Base-by-base conservation (phyloP, 441 rosid species). In the Euphorbia corollata region DNA sequence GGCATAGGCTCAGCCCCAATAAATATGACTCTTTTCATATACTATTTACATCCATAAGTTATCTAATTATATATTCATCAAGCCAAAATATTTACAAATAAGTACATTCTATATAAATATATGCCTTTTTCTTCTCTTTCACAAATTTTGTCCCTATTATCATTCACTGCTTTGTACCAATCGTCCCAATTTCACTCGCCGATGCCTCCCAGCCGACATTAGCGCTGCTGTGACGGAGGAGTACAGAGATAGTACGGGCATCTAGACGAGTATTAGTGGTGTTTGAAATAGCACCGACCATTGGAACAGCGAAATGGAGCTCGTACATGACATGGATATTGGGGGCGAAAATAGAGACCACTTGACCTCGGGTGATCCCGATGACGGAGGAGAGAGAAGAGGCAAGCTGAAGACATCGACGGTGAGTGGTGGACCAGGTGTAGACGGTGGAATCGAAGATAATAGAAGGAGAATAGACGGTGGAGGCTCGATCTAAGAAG, bases 241-340 rank as follows among this genome's bases (percentile, higher is more conserved):
- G 72, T 24, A 73, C 24, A 16, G 78, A 75, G 57, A 73, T 54
- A n/a, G 71, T 78, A 51, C 78, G 75, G 19, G 78, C 63, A 63
- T 81, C 82, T 20, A 78, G 77, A 20, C 80, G 78, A 64, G 71
- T 61, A 53, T 81, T 81, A 71, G 75, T 56, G 74, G 39, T 55
- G 78, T 76, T 75, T 51, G 78, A 78, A 67, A 81, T 34, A 54
- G 78, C 80, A 2, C 87, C 89, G 24, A 84, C 6, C 88, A 88
- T 83, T 19, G 94, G 94, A 6, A 86, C 85, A 10, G 89, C 90
- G 38, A 90, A 86, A 16, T 90, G 92, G 39, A 85, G 90, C 87
- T 88, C 91, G 73, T 90, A 86, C 85, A 85, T 85, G 65, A 87
- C 83, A 12, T 89, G 92, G 43, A 85, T 70, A 48, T 88, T 86